A percentile compares a stretch with the other conserved stretches of the same genome.
Evolutionary conservation across 192 early-diverging fungal species (phyloP).

Genomic region (Backusella tuberculispora): DNA sequence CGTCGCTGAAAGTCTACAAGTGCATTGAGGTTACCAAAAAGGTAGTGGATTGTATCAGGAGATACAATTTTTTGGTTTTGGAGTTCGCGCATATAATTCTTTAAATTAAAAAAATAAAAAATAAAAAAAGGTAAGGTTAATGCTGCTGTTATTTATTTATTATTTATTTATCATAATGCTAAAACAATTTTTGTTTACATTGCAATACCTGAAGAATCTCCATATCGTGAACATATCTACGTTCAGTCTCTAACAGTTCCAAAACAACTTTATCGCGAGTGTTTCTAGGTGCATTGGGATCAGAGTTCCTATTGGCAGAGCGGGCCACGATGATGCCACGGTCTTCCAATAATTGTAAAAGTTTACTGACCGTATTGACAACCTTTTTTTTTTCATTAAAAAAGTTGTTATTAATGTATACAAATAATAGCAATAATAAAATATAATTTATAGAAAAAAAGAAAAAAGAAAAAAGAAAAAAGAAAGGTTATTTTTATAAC

Average conservation of each 20-base stretch:
- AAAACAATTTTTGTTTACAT: constrained; percentile 42
- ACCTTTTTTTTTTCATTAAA: constrained; percentile 74
- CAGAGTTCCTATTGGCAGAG: constrained; percentile 46
- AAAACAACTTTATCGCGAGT: constrained; percentile 84
- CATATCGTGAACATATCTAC: constrained; percentile 86
- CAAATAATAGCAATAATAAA: constrained; percentile 1
- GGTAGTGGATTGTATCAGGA: constrained; percentile 77
- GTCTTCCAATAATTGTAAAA: constrained; percentile 79
- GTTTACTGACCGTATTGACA: constrained; percentile 77
- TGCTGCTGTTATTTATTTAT: not conserved
- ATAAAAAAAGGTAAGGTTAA: constrained; percentile 1
- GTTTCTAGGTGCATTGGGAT: constrained; percentile 68
- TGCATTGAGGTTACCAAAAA: constrained; percentile 93
- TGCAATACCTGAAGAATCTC: constrained; percentile 71
- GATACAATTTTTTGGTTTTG: constrained; percentile 73
- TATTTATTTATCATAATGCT: constrained; percentile 34
- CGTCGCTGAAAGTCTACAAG: constrained; percentile 94
- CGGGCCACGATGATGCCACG: constrained; percentile 53
- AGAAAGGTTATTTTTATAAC: constrained; percentile 1
- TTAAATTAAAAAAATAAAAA: constrained; percentile 23
- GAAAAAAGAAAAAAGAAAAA: too few relatives aligned
- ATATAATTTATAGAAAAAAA: constrained; percentile 63
- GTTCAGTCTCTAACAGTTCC: constrained; percentile 92
- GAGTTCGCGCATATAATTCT: constrained; percentile 75
- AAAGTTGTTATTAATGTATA: constrained; percentile 56